Evolutionary conservation across 2,329 filamentous ascomycete species (phyloP), one percentile per base, ranked within the genome.

Genomic region (Aspergillus brasiliensis): DNA sequence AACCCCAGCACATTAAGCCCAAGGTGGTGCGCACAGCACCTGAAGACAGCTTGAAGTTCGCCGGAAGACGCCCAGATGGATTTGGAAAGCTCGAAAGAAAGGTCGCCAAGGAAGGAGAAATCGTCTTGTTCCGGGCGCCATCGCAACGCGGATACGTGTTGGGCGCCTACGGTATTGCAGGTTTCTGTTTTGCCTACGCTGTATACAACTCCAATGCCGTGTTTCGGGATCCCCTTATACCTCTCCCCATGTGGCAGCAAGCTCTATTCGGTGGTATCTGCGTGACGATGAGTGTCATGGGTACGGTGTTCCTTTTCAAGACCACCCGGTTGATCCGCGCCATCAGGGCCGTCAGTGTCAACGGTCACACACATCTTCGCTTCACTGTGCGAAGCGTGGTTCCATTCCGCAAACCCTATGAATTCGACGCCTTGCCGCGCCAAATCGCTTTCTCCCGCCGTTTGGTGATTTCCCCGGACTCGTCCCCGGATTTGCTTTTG

Each of bases 51-150:
- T 56, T 71, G 21, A 70, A 65, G 31, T 71, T 68, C 53, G 67
- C 68, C 13, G 67, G 67, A 23, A 59, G 60, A 62, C 64, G 67
- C 34, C 63, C 75, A 58, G 69, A 81, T 77, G 67, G 80, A 76
- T 56, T 86, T 83, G 75, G 80, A 82, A 67, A 82, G 82, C 62
- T 82, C 19, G 70, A 73, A 46, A 60, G 67, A 7, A 73, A 81
- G 60, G 81, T 91, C 38, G 83, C 85, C 13, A 77, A 79, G 59
- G 84, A 85, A 63, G 69, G 80, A n/a, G 76, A 80, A 1, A 86
- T 88, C 7, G 74, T 84, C 3, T 79, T 91, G 46, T 91, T 90
- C 78, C 81, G 88, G 67, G 83, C 84, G 1, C 86, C 86, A 13
- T 86, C 86, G 1, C 87, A 90, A 68, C 83, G 83, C 58, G 81